Evolutionary conservation across 1,284 basidiomycete species (phyloP), one percentile per base, ranked within the genome.

Genomic region (Microbotryomycetes sp.): DNA sequence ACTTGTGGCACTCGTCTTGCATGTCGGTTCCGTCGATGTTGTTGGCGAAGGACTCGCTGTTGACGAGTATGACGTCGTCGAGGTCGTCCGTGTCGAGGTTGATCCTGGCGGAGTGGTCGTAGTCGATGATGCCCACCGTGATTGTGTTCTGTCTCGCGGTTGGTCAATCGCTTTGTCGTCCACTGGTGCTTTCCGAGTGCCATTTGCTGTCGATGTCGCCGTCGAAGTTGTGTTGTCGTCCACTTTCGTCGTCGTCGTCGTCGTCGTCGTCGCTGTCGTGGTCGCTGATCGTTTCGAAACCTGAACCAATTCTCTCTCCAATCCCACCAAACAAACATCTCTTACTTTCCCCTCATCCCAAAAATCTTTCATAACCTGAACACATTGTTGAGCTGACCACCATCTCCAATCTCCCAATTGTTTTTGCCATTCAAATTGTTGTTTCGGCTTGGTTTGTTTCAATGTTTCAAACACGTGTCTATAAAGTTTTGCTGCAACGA

Each of bases 331-430:
- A 45, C 67, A 66, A 4, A 64, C 22, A 3, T 26, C 52, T 4
- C 26, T 12, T 3, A 68, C 29, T 4, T 54, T 54, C 9, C 67
- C 67, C 2, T 66, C 62, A 3, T 32, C 30, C 67, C 67, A 68
- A 54, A 54, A 68, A 28, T 32, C 15, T 25, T 26, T 49, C 6
- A 54, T 31, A 3, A 45, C 26, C 31, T 42, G n/a, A 12, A 57
- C 52, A 14, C 50, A 55, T 9, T 55, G 42, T 2, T 5, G 14
- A 4, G 59, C 61, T 9, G 45, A 28, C 67, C 67, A 68, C 25
- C 19, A 6, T 15, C 62, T 29, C 62, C 65, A 64, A 7, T 68
- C 67, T 3, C 61, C 61, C 1, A 65, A 30, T 47, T 63, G 55
- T 7, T 51, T 46, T 23, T 47, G 26, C 54, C 60, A 59, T 5